Conservation (phyloP, 208 protist species). For the Wallacemonas collosoma region DNA sequence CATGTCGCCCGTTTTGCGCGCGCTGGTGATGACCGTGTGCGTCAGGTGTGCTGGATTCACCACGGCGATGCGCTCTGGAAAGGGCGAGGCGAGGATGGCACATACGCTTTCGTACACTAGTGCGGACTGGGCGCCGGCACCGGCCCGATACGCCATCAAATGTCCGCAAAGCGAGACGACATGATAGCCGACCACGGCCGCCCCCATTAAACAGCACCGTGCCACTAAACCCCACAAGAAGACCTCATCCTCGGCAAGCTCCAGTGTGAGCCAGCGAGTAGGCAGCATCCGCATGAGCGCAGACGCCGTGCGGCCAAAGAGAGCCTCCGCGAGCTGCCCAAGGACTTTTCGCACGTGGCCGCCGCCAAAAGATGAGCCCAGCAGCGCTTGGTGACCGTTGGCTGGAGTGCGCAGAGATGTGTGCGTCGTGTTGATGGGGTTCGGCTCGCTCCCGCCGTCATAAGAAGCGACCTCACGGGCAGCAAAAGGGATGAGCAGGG, state of each 20-base stretch:
- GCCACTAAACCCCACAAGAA: slow-evolving; percentile 38
- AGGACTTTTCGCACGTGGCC: neutral
- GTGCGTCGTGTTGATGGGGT: slow-evolving; percentile 7
- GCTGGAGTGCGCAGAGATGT: neutral
- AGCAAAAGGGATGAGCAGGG: slow-evolving; percentile 39
- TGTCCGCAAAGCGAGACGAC: slow-evolving; percentile 51
- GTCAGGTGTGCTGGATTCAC: slow-evolving; percentile 56
- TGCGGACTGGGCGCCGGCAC: slow-evolving; percentile 34
- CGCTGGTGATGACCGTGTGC: slow-evolving; percentile 50
- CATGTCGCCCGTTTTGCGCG: slow-evolving; percentile 33
- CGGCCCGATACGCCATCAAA: slow-evolving; percentile 47
- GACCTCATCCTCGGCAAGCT: neutral
- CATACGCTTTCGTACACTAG: slow-evolving; percentile 40
- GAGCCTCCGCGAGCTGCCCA: neutral
- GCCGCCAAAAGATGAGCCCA: neutral
- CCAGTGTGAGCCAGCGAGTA: neutral
- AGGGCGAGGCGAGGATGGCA: slow-evolving; percentile 33
- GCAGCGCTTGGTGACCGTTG: neutral
- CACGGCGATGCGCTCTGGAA: slow-evolving; percentile 52
- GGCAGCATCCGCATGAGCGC: neutral
- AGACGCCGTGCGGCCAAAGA: slow-evolving; percentile 2
- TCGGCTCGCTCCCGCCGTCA: slow-evolving; percentile 6
- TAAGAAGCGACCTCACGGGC: slow-evolving; percentile 58
- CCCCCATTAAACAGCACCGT: slow-evolving; percentile 45
- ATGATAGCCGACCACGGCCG: slow-evolving; percentile 45